A percentile compares a stretch with the other conserved stretches of the same genome.
phyloP scores from a whole-genome alignment of 257 asterid species.

The Scutellaria barbata region DNA sequence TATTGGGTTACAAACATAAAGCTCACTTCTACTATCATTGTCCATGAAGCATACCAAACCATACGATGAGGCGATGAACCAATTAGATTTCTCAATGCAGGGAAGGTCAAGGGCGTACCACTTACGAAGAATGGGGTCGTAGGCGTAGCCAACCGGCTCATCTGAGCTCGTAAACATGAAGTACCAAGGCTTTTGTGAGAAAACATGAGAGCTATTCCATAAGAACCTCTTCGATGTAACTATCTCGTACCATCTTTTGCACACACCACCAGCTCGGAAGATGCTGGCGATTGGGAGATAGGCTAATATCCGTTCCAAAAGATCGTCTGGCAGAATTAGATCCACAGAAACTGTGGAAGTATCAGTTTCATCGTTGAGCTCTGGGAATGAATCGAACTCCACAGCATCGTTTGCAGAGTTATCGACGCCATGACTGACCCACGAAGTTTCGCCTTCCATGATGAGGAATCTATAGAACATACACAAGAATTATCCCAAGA shows the following conservation, averaged over 20 bases:
- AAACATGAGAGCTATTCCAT: constrained; percentile 55
- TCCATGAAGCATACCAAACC: constrained; percentile 91
- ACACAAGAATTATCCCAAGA: constrained; percentile 19
- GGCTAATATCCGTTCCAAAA: constrained; percentile 79
- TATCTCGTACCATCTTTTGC: constrained; percentile 86
- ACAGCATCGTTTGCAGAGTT: constrained; percentile 33
- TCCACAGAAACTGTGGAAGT: constrained; percentile 56
- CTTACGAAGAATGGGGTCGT: constrained; percentile 72
- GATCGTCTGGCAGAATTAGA: constrained; percentile 76
- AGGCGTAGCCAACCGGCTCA: constrained; percentile 81
- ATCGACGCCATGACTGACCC: constrained; percentile 69
- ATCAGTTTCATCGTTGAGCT: constrained; percentile 54
- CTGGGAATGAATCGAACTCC: constrained; percentile 49
- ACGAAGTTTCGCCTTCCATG: constrained; percentile 87
- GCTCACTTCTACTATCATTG: constrained; percentile 66
- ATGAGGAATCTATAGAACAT: constrained; percentile 38
- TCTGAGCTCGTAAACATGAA: constrained; percentile 94
- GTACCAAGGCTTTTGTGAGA: constrained; percentile 81
- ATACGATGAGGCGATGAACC: constrained; percentile 75
- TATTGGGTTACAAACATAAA: constrained; percentile 79
- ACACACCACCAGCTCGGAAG: constrained; percentile 75
- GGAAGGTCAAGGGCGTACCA: constrained; percentile 89
- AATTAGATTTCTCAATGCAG: constrained; percentile 66
- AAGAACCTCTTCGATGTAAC: constrained; percentile 72
- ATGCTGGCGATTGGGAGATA: constrained; percentile 82